phyloP scores from a whole-genome alignment of 2,329 filamentous ascomycete species.

The Rachicladosporium sp. region DNA sequence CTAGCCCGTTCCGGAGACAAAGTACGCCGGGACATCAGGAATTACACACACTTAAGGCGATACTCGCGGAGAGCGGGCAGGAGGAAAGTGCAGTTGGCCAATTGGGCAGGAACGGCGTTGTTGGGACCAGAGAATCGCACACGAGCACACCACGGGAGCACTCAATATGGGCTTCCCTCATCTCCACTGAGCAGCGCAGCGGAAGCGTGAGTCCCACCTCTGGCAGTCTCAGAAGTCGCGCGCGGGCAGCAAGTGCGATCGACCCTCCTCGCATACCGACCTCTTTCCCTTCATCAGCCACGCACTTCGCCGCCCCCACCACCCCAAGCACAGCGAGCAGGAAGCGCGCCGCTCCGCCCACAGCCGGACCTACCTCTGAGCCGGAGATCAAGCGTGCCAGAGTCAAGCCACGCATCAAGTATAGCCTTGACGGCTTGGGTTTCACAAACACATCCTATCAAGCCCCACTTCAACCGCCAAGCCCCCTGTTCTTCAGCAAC shows the following conservation, averaged over 20 bases:
- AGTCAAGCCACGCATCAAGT: constrained; percentile 10
- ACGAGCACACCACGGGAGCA: neutral
- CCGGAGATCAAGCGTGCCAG: constrained; percentile 9
- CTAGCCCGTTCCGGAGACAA: neutral
- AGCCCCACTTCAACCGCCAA: constrained; percentile 26
- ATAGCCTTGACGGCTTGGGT: constrained; percentile 13
- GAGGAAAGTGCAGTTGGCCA: neutral
- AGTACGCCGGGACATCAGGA: neutral
- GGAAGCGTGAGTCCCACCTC: too few relatives aligned
- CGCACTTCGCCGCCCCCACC: neutral
- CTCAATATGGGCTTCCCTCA: constrained; percentile 3
- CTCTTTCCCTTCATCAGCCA: neutral
- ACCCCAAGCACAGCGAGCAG: neutral
- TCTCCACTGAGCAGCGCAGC: neutral
- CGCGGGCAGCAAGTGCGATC: neutral
- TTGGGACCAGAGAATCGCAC: neutral
- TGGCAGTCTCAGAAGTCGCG: neutral
- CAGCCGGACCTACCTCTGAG: constrained; percentile 1
- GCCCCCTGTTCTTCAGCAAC: constrained; percentile 43
- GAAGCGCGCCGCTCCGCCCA: constrained; percentile 1
- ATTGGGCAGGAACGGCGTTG: neutral
- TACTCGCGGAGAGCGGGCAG: neutral
- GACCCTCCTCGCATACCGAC: neutral
- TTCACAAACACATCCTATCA: constrained; percentile 4
- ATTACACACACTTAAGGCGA: neutral